Base-by-base conservation (phyloP, 2,329 filamentous ascomycete species). In the Parasarocladium wereldwijsianum region DNA sequence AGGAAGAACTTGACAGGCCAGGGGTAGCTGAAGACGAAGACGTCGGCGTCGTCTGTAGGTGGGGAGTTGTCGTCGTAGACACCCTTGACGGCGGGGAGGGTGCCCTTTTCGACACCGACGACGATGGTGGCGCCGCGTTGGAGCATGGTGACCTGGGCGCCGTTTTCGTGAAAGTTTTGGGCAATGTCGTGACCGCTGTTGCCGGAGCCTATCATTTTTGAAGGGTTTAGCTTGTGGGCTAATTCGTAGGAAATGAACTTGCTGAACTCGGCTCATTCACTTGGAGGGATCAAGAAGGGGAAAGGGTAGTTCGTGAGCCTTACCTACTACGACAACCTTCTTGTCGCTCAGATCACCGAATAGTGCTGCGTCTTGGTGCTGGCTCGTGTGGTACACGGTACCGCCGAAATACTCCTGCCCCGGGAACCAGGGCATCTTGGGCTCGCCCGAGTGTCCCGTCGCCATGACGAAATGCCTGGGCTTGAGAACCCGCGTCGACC, bases 151-250 rank as follows among this genome's bases (percentile, higher is more conserved):
- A 80, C 66, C 3, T 69, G 55, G 35, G 73, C 74, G 0, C 76
- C 77, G 24, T 71, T 68, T 39, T 79, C 72, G 22, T 66, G 60
- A 40, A 64, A 79, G 37, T 80, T 70, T 33, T 79, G 73, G 1
- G 71, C 67, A 32, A 80, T 80, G 37, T 81, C 76, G 39, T 78
- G 72, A 6, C 60, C 71, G 0, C 70, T 77, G 47, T 79, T 81
- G 45, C 74, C 76, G 2, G 67, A 71, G 2, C n/a, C n/a, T n/a
- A n/a, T n/a, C n/a, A n/a, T n/a, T n/a, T n/a, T n/a, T n/a, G n/a
- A n/a, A n/a, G n/a, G n/a, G n/a, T n/a, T n/a, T n/a, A n/a, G n/a
- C n/a, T n/a, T n/a, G n/a, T n/a, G n/a, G n/a, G n/a, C n/a, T n/a
- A n/a, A n/a, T n/a, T n/a, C n/a, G n/a, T n/a, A n/a, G n/a, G n/a